These are phyloP conservation scores for Straminergon stramineum DNA, from an alignment of 225 moss, liverwort and hornwort species.

Conservation along the genomic window DNA sequence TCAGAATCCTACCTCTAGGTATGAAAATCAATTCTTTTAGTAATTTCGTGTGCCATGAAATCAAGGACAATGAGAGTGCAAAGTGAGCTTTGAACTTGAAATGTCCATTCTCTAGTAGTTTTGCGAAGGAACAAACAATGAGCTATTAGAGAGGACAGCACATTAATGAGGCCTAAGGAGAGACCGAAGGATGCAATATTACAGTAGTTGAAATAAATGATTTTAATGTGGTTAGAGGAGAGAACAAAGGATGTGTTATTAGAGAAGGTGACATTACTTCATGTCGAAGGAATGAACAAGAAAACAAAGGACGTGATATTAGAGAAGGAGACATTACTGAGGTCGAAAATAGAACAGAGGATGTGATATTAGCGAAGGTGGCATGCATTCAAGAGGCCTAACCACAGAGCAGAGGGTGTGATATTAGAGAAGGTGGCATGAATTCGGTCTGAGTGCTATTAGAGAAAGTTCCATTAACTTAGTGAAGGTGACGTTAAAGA, in stretches of 20 bases:
- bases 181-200: neutral
- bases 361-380: no score
- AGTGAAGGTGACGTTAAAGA: neutral
- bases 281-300: neutral
- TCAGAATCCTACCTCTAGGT: rapidly evolving
- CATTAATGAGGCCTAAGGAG: neutral
- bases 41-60: neutral
- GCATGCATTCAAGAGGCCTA: no score
- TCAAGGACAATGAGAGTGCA: neutral
- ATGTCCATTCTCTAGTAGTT: no score
- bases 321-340: neutral
- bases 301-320: neutral
- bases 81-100: neutral
- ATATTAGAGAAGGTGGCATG: neutral
- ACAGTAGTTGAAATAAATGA: neutral
- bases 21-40: neutral
- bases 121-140: rapidly evolving
- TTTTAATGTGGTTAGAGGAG: neutral
- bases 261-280: neutral
- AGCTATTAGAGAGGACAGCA: no score
- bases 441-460: no score
- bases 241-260: neutral
- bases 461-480: neutral
- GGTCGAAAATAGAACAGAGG: neutral
- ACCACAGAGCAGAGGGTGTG: neutral